Conservation (phyloP, 345 rosid species). For the Citrus medica region DNA sequence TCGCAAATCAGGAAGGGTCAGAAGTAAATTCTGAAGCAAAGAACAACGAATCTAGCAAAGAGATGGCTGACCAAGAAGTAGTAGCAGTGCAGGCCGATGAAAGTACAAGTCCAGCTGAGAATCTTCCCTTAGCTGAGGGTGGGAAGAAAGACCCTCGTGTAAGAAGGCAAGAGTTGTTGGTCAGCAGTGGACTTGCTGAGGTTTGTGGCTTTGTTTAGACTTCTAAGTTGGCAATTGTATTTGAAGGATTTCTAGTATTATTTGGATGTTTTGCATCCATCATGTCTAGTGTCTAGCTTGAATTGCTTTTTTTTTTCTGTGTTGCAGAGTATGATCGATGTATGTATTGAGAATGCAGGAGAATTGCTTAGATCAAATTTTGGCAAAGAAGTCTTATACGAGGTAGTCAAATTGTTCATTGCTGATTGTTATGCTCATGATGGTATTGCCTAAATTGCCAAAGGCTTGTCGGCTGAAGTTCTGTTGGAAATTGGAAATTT, state of each 20-base stretch:
- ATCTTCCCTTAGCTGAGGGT: constrained; percentile 29
- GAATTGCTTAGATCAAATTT: constrained; percentile 71
- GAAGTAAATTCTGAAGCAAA: constrained; percentile 37
- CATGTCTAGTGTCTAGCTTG: neutral
- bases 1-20: constrained; percentile 36
- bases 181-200: constrained; percentile 89
- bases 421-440: neutral
- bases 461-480: neutral
- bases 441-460: neutral
- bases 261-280: neutral
- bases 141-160: constrained; percentile 74
- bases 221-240: neutral
- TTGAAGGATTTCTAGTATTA: neutral
- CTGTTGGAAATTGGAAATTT: neutral
- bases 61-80: constrained; percentile 23
- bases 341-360: constrained; percentile 58
- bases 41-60: constrained; percentile 30
- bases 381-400: constrained; percentile 77
- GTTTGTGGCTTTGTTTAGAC: constrained; percentile 34
- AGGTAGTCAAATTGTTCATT: constrained; percentile 38
- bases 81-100: constrained; percentile 19
- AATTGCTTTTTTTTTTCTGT: constrained; percentile 2
- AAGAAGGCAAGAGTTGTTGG: constrained; percentile 78
- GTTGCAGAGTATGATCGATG: constrained; percentile 69
- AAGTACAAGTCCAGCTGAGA: constrained; percentile 30